Percentiles rank a stretch among this genome's conserved stretches.
phyloP scores from a whole-genome alignment of 148 eudicot genomes.

The Dysphania ambrosioides region DNA sequence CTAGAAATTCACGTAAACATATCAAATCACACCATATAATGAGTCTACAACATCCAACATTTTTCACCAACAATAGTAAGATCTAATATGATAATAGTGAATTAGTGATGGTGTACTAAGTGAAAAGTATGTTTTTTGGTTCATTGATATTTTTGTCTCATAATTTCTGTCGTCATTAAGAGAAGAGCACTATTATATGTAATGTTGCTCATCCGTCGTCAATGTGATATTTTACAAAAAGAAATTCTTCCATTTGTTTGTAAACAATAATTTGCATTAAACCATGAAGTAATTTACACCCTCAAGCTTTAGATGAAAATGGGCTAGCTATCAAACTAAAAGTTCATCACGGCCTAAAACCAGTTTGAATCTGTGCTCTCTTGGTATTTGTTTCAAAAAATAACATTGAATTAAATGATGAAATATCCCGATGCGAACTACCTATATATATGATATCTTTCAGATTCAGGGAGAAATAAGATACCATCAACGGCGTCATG shows the following conservation, averaged over 20 bases:
- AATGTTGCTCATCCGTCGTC: neutral
- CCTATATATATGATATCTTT: neutral
- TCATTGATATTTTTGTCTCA: too few relatives aligned
- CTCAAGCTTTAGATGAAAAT: neutral
- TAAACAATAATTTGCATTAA: neutral
- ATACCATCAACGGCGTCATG: constrained; percentile 85
- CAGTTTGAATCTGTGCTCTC: neutral
- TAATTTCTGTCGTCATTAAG: neutral
- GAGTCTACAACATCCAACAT: neutral
- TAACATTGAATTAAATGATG: neutral
- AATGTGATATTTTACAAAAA: neutral
- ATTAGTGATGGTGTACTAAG: neutral
- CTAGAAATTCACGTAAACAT: neutral
- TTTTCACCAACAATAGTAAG: neutral
- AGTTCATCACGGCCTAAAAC: neutral
- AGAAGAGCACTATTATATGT: neutral
- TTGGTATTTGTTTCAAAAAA: neutral
- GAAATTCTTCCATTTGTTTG: neutral
- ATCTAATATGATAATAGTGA: neutral
- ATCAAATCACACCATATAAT: neutral
- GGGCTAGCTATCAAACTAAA: neutral
- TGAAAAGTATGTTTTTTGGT: neutral
- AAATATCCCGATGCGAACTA: neutral
- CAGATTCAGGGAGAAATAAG: neutral
- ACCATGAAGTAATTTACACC: neutral